Percentiles rank a stretch among this genome's conserved stretches.
Evolutionary conservation across 176 grass and related monocot genomes (phyloP).

Genomic region (Carex pumila): DNA sequence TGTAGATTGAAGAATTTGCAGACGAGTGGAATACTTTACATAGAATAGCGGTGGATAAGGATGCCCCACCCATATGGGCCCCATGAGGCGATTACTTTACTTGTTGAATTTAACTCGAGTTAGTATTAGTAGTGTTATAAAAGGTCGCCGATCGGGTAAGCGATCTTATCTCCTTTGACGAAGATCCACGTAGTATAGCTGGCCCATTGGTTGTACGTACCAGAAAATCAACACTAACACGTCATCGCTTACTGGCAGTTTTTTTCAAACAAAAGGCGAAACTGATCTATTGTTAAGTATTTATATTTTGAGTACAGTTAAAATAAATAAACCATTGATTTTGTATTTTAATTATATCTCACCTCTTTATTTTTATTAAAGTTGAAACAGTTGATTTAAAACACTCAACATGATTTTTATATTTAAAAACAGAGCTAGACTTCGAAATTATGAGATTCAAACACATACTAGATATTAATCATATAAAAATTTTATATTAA

Average conservation of each 20-base stretch:
- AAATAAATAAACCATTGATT: no score
- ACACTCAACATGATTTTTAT: no score
- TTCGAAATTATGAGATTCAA: no score
- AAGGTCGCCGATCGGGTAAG: background rate
- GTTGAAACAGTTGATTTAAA: no score
- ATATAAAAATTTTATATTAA: no score
- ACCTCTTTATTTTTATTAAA: no score
- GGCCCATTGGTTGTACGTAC: background rate
- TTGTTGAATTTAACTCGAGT: no score
- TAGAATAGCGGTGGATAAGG: background rate
- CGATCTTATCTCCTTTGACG: background rate
- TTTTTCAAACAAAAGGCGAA: background rate
- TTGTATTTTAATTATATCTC: no score
- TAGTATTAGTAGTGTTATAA: background rate
- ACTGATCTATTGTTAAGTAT: background rate
- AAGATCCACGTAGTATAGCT: conserved; percentile 3
- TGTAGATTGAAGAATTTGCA: background rate
- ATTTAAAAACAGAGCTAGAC: no score
- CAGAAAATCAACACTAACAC: background rate
- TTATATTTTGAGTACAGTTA: no score
- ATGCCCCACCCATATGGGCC: background rate
- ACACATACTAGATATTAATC: no score
- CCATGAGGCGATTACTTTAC: background rate
- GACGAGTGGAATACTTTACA: background rate
- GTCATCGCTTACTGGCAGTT: background rate